phyloP scores from a whole-genome alignment of 192 early-diverging fungal species.

The Dispira simplex region DNA sequence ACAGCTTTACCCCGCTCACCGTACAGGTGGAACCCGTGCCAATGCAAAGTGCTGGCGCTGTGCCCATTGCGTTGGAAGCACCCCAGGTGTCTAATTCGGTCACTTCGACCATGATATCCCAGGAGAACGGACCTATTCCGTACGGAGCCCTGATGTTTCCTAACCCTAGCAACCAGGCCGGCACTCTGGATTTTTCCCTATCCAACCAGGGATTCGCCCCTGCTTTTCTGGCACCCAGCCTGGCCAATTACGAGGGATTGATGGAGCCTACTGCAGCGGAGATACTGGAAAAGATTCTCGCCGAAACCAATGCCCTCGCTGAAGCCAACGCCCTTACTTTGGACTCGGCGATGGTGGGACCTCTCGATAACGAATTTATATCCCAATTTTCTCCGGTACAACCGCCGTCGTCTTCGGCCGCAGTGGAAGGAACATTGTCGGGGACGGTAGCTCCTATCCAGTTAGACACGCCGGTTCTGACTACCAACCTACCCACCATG shows the following conservation, averaged over 20 bases:
- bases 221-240: background rate
- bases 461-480: too few species aligned
- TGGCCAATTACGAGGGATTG: background rate
- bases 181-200: background rate
- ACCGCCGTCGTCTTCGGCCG: background rate
- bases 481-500: too few species aligned
- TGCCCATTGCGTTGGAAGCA: too few species aligned
- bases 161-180: slow-evolving; percentile 7
- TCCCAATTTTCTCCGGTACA: background rate
- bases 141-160: slow-evolving; percentile 3
- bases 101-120: too few species aligned
- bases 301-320: background rate
- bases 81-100: too few species aligned
- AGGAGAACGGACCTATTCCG: too few species aligned
- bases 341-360: background rate
- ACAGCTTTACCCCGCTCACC: too few species aligned
- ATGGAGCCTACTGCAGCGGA: too few species aligned
- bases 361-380: background rate
- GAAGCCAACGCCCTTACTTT: background rate
- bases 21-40: too few species aligned
- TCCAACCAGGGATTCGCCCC: slow-evolving; percentile 11
- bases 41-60: too few species aligned
- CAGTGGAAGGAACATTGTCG: background rate
- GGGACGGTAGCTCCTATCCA: too few species aligned
- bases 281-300: background rate